Conservation (phyloP, 441 rosid species). For the Sinapis alba region DNA sequence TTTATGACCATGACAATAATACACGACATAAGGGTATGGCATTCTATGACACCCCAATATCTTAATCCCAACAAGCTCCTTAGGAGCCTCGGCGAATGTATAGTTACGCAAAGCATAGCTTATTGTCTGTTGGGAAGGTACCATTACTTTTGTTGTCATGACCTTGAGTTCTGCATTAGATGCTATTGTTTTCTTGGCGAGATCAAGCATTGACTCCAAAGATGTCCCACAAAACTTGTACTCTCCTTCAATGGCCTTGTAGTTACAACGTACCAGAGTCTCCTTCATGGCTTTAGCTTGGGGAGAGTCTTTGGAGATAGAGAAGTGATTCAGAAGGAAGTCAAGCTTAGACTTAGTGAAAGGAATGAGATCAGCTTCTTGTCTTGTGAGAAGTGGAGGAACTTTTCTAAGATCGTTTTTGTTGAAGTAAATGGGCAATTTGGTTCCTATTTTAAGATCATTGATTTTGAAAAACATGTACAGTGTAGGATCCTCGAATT, state of each 20-base stretch:
- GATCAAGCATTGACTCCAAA: conserved; percentile 76
- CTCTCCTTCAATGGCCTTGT: conserved; percentile 54
- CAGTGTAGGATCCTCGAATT: conserved; percentile 20
- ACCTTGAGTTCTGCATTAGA: conserved; percentile 38
- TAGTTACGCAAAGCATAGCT: conserved; percentile 46
- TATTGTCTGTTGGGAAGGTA: not conserved
- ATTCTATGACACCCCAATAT: conserved; percentile 69
- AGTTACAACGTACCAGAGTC: conserved; percentile 59
- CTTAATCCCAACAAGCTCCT: conserved; percentile 41
- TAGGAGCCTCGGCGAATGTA: conserved; percentile 49
- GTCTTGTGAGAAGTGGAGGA: conserved; percentile 60
- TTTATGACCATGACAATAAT: conserved; percentile 66
- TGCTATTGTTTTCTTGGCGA: conserved; percentile 48
- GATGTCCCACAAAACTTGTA: conserved; percentile 62
- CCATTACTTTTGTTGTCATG: conserved; percentile 44
- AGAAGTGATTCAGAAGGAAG: conserved; percentile 55
- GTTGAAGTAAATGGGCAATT: conserved; percentile 50
- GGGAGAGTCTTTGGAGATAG: conserved; percentile 55
- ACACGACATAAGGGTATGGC: conserved; percentile 80
- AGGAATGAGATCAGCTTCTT: conserved; percentile 64
- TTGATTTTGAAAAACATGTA: conserved; percentile 55
- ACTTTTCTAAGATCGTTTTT: conserved; percentile 44
- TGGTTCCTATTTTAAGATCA: conserved; percentile 54
- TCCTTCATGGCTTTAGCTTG: conserved; percentile 72
- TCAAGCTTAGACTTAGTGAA: conserved; percentile 57